Base-by-base conservation (phyloP, 129 eudicot genomes). In the Pulicaria dysenterica region DNA sequence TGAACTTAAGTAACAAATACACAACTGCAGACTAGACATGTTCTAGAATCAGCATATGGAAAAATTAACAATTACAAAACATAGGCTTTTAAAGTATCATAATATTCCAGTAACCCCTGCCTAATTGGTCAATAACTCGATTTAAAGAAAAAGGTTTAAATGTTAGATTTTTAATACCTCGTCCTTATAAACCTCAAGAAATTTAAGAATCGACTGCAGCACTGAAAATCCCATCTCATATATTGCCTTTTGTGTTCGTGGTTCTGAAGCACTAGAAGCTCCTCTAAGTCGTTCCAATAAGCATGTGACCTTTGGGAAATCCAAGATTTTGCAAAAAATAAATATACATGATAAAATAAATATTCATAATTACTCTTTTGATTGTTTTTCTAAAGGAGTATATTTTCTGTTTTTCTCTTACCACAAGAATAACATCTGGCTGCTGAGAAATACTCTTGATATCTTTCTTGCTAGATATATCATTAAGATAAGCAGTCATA, bases 271-370 rank as follows among this genome's bases (percentile, higher is more conserved):
- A 82, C 91, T 84, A 39, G 98, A 88, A 79, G 87, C 96, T 66
- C 98, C 98, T 78, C 96, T 91, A 77, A 94, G 96, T 39, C 96
- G 88, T 84, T 94, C 98, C 79, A 90, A 73, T 75, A 90, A 82
- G 85, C 96, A 94, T 69, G 89, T 87, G 24, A 88, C 91, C 98
- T 93, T 63, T 48, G 62, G n/a, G 60, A 76, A 36, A 19, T 74
- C 41, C 56, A 51, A 56, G 14, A 55, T 8, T 67, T 64, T 9
- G 55, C 42, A 73, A 65, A 47, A 53, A 7, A 1, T 0, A 24
- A 24, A 24, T 24, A 0, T 24, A 69, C 8, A 54, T 14, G 4
- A n/a, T n/a, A 15, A 17, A 38, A 6, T 37, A 68, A 36, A 14
- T 40, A 13, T 17, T 8, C 9, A 17, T 19, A 19, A 9, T 38